A percentile compares a stretch with the other conserved stretches of the same genome.
phyloP scores from a whole-genome alignment of 176 grass and related monocot genomes.

The Echinochloa phyllopogon region DNA sequence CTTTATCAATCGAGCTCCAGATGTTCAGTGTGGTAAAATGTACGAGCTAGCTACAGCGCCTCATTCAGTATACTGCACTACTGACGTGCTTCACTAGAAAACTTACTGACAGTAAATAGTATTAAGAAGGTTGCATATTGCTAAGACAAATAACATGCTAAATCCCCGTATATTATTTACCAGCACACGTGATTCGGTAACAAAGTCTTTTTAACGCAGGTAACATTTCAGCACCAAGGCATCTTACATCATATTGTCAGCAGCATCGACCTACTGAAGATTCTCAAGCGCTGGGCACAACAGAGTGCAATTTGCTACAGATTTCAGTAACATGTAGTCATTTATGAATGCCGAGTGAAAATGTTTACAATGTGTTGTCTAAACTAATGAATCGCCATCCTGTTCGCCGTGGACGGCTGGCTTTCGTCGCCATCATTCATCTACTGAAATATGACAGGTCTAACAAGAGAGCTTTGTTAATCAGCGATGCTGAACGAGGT shows the following conservation, averaged over 20 bases:
- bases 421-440: slow-evolving; percentile 45
- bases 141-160: background rate
- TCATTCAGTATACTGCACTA: background rate
- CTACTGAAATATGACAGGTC: slow-evolving; percentile 42
- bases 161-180: background rate
- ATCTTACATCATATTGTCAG: background rate
- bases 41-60: background rate
- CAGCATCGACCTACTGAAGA: slow-evolving; percentile 14
- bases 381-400: slow-evolving; percentile 55
- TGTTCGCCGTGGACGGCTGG: slow-evolving; percentile 4
- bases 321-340: slow-evolving; percentile 31
- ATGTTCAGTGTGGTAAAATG: no score
- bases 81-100: background rate
- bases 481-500: slow-evolving; percentile 17
- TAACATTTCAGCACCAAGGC: background rate
- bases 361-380: slow-evolving; percentile 49
- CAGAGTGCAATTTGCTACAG: slow-evolving; percentile 11
- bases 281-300: background rate
- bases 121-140: background rate
- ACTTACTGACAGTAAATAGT: background rate
- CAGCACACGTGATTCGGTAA: background rate
- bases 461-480: slow-evolving; percentile 37
- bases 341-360: slow-evolving; percentile 50
- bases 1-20: no score
- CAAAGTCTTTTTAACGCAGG: background rate